Evolutionary conservation across 139 green algal genomes (phyloP).

Genomic region (Spirogloea muscicola): DNA sequence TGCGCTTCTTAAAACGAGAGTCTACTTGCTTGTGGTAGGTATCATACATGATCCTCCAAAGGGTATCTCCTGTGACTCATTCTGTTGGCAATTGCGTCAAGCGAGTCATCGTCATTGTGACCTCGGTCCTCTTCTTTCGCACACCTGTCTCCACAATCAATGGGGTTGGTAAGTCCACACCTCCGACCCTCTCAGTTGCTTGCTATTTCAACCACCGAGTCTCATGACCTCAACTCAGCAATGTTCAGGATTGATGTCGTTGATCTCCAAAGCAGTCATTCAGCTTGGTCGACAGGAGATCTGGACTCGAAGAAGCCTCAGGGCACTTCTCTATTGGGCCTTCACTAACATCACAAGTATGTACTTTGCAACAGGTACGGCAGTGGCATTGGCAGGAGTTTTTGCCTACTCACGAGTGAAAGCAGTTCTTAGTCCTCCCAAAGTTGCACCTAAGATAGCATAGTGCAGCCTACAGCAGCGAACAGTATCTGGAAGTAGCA

Average conservation of each 20-base stretch:
- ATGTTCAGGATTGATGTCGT: conserved; percentile 9
- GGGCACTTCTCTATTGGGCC: not conserved
- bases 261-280: not conserved
- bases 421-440: too few relatives aligned
- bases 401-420: conserved; percentile 84
- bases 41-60: conserved; percentile 81
- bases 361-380: conserved; percentile 58
- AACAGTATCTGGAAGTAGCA: too few relatives aligned
- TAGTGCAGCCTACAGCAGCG: conserved; percentile 7
- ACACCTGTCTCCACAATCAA: conserved; percentile 78
- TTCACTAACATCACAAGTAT: too few relatives aligned
- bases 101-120: conserved; percentile 92
- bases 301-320: not conserved
- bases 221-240: not conserved
- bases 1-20: too few relatives aligned
- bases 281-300: not conserved
- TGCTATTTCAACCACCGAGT: not conserved
- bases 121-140: conserved; percentile 84
- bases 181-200: not conserved
- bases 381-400: conserved; percentile 80
- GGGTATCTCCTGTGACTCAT: conserved; percentile 93
- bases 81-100: conserved; percentile 99
- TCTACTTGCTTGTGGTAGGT: too few relatives aligned
- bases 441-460: too few relatives aligned
- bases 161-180: conserved; percentile 29